Evolutionary conservation across 768 basidiomycete species (phyloP).

Genomic region (Tulasnella sp.): DNA sequence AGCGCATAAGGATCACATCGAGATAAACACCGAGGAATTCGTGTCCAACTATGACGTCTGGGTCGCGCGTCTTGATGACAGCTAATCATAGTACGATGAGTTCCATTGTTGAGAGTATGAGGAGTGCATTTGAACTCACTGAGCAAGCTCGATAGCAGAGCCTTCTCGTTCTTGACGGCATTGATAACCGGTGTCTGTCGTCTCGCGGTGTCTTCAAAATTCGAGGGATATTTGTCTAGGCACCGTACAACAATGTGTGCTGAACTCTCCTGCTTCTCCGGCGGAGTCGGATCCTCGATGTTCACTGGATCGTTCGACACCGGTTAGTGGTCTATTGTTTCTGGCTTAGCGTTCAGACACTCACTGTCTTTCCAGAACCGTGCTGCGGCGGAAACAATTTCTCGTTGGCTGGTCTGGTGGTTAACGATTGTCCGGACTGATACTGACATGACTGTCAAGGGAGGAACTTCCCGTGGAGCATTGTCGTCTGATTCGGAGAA

Average conservation of each 20-base stretch:
- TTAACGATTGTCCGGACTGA: conserved; percentile 87
- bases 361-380: conserved; percentile 73
- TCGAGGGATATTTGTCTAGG: conserved; percentile 74
- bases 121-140: conserved; percentile 36
- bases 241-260: conserved; percentile 88
- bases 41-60: conserved; percentile 90
- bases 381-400: conserved; percentile 77
- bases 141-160: conserved; percentile 73
- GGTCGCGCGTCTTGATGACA: conserved; percentile 76
- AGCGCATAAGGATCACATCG: conserved; percentile 83
- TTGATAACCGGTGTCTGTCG: conserved; percentile 54
- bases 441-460: conserved; percentile 84
- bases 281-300: conserved; percentile 87
- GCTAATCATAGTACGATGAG: conserved; percentile 35
- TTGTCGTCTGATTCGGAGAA: conserved; percentile 61
- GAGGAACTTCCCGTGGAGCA: conserved; percentile 74
- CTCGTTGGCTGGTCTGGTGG: conserved; percentile 87
- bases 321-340: neutral
- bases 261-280: conserved; percentile 72
- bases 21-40: conserved; percentile 86
- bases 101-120: conserved; percentile 9
- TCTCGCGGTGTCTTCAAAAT: conserved; percentile 66
- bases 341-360: conserved; percentile 21
- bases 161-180: conserved; percentile 72
- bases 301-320: conserved; percentile 43